phyloP scores from a whole-genome alignment of 1,284 basidiomycete species.

The Moniliophthora roreri region DNA sequence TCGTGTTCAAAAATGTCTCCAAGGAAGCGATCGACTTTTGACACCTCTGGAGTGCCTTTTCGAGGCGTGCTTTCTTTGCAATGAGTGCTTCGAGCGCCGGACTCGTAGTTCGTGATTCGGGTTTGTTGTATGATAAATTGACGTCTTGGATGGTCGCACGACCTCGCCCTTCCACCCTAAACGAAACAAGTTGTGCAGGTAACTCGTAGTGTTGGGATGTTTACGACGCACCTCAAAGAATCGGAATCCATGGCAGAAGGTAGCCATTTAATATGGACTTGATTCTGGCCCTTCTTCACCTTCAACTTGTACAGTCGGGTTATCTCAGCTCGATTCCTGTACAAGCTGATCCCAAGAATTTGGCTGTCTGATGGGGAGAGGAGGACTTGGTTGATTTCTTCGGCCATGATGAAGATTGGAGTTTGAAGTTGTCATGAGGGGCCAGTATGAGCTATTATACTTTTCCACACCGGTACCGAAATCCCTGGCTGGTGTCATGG shows the following conservation, averaged over 20 bases:
- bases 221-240: constrained; percentile 31
- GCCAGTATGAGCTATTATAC: no score
- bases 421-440: no score
- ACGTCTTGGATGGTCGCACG: constrained; percentile 22
- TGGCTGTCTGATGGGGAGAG: constrained; percentile 23
- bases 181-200: no score
- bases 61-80: constrained; percentile 17
- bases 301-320: constrained; percentile 32
- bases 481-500: no score
- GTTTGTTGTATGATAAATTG: constrained; percentile 3
- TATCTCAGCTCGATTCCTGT: constrained; percentile 29
- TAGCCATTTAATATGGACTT: constrained; percentile 31
- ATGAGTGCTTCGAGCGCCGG: constrained; percentile 19
- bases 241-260: constrained; percentile 32
- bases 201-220: no score
- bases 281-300: constrained; percentile 33
- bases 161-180: constrained; percentile 20
- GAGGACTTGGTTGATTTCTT: neutral
- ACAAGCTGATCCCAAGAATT: constrained; percentile 32
- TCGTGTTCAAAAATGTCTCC: constrained; percentile 20
- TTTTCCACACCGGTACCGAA: no score
- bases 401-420: no score
- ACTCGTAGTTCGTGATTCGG: neutral
- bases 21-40: constrained; percentile 20
- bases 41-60: constrained; percentile 25